Base-by-base conservation (phyloP, 495 filamentous ascomycete species). In the Hyaloscypha bicolor region DNA sequence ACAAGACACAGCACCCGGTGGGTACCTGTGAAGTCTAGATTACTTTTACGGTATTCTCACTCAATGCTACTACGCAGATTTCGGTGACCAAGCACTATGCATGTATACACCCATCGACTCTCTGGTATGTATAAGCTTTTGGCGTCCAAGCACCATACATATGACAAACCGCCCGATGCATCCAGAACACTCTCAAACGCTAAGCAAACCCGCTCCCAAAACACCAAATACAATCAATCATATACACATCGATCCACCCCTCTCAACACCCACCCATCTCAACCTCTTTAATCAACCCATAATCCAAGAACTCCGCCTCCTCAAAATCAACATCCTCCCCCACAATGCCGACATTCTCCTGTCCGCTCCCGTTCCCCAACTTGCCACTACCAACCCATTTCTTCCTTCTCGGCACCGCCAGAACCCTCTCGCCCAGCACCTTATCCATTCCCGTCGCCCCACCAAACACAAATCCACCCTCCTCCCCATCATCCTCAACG, bases 251-350 rank as follows among this genome's bases (percentile, higher is more conserved):
- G 2, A 14, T 16, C 62, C 12, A n/a, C 1, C 53, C 8, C 71
- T 61, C 51, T 60, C 71, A 71, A 69, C 60, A 70, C 69, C 68
- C 71, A 65, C 57, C 56, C 71, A 71, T 71, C 60, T 72, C 72
- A 55, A 69, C 66, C 65, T 75, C 70, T 8, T 55, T 45, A 35
- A 37, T 56, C 11, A 70, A 45, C 16, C 69, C 59, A 68, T 75
- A 75, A 65, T 82, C 80, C 63, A 86, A 64, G 63, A 86, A 86
- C 11, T 78, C 74, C 12, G 83, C 83, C 64, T 86, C 84, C 64
- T 80, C 81, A 71, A 85, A 86, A 70, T 86, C 84, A 52, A 55
- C 67, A 25, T 77, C 73, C 55, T 76, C 65, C 42, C 76, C 82
- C 71, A 55, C 63, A 22, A 60, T 33, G 51, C 59, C 37, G 19